Conservation (phyloP, 2,329 filamentous ascomycete genomes). For the Tolypocladium pustulatum region DNA sequence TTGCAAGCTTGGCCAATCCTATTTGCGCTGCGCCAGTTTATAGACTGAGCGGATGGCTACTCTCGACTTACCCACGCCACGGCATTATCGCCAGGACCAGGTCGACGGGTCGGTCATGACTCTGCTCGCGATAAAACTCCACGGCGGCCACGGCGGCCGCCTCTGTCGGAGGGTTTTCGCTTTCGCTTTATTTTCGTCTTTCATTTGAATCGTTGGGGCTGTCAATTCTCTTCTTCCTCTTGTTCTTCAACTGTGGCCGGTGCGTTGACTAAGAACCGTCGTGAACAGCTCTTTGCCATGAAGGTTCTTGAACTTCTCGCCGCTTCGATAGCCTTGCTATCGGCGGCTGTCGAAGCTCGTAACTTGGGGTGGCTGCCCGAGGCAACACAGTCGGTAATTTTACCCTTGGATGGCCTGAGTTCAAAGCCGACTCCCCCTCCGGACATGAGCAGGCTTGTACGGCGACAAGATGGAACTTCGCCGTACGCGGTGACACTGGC, state of each 20-base stretch:
- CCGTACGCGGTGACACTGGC: slow-evolving; percentile 14
- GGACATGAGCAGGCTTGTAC: slow-evolving; percentile 19
- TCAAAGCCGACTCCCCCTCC: slow-evolving; percentile 32
- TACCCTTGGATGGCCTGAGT: slow-evolving; percentile 20
- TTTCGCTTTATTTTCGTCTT: not conserved
- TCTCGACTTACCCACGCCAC: slow-evolving; percentile 1
- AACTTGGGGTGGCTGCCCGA: slow-evolving; percentile 14
- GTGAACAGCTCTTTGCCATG: slow-evolving; percentile 8
- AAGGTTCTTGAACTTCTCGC: slow-evolving; percentile 9
- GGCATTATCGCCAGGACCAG: not conserved
- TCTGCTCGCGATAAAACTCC: slow-evolving; percentile 2
- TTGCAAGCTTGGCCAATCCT: not conserved
- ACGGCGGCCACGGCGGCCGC: not conserved
- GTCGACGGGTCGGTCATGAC: not conserved
- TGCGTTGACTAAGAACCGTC: not conserved
- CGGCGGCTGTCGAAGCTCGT: slow-evolving; percentile 21
- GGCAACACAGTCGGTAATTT: slow-evolving; percentile 23
- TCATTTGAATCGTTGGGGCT: not conserved
- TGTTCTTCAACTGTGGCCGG: no score
- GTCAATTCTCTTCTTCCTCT: not conserved
- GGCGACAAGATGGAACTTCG: not conserved
- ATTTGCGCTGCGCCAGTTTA: slow-evolving; percentile 5
- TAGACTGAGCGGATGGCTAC: slow-evolving; percentile 4
- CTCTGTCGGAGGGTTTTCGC: not conserved
- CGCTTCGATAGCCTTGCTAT: slow-evolving; percentile 13